These are phyloP conservation scores for Hymenoscyphus repandus DNA, from an alignment of 2,329 filamentous ascomycete genomes.

Conservation along the genomic window DNA sequence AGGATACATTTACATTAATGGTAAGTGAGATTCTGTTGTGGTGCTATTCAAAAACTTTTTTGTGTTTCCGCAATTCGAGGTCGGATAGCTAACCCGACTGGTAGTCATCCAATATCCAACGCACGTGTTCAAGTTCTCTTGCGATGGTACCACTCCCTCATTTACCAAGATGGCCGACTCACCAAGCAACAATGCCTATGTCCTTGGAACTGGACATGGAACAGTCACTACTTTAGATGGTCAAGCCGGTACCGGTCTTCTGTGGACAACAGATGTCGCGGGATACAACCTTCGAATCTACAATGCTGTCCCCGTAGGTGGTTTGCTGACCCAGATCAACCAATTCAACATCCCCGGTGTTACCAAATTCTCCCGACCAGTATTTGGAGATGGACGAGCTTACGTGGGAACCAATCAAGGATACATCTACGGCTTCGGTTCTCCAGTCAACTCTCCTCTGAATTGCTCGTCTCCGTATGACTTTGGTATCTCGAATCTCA, in stretches of 20 bases:
- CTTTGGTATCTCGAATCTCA: conserved; percentile 43
- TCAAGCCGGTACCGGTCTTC: conserved; percentile 47
- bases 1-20: conserved; percentile 44
- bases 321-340: conserved; percentile 42
- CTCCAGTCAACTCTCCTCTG: conserved; percentile 47
- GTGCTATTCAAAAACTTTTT: too few species aligned
- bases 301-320: conserved; percentile 44
- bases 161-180: conserved; percentile 50
- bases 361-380: conserved; percentile 52
- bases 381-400: conserved; percentile 51
- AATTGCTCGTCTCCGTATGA: conserved; percentile 46
- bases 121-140: conserved; percentile 54
- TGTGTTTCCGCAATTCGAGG: background rate
- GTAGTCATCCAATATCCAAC: conserved; percentile 47
- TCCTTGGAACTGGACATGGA: conserved; percentile 51
- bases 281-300: conserved; percentile 48
- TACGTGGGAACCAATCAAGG: conserved; percentile 50
- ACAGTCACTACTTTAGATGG: conserved; percentile 51
- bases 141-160: conserved; percentile 43
- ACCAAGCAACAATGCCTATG: conserved; percentile 44
- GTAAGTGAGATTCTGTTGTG: conserved; percentile 5
- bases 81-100: background rate
- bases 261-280: conserved; percentile 53
- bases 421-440: conserved; percentile 50
- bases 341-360: conserved; percentile 46